phyloP scores from a whole-genome alignment of 768 basidiomycete genomes.

The Termitomyces bulborhizus region DNA sequence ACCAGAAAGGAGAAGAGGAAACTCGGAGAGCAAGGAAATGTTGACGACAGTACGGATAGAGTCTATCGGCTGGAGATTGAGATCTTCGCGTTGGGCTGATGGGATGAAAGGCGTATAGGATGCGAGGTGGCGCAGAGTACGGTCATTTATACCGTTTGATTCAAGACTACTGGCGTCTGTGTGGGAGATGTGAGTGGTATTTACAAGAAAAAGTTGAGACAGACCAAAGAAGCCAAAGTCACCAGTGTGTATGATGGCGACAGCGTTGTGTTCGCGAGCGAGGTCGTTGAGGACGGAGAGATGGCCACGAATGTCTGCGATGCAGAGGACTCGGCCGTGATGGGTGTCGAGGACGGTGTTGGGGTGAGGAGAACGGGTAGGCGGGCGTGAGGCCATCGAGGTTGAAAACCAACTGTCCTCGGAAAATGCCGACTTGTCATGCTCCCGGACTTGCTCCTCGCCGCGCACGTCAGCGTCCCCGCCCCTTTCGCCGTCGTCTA shows the following conservation, averaged over 20 bases:
- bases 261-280: slow-evolving; percentile 81
- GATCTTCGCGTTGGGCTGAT: slow-evolving; percentile 70
- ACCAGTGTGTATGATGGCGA: slow-evolving; percentile 94
- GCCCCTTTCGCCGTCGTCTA: slow-evolving; percentile 28
- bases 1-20: slow-evolving; percentile 85
- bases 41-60: slow-evolving; percentile 71
- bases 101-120: slow-evolving; percentile 95
- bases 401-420: slow-evolving; percentile 4
- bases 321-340: slow-evolving; percentile 87
- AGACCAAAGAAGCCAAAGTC: slow-evolving; percentile 98
- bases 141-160: slow-evolving; percentile 73
- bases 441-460: slow-evolving; percentile 2
- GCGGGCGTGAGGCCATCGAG: slow-evolving; percentile 24
- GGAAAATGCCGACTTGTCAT: slow-evolving; percentile 11
- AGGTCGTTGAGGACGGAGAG: slow-evolving; percentile 87
- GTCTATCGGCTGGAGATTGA: slow-evolving; percentile 65
- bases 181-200: background rate
- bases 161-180: slow-evolving; percentile 76
- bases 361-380: slow-evolving; percentile 54
- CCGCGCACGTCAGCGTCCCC: background rate
- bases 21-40: slow-evolving; percentile 85
- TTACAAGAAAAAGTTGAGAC: slow-evolving; percentile 13
- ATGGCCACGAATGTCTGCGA: slow-evolving; percentile 90
- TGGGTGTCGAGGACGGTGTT: slow-evolving; percentile 74
- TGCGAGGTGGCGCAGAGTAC: slow-evolving; percentile 91